phyloP scores from a whole-genome alignment of 2,329 filamentous ascomycete species.

The Hypomyces perniciosus region DNA sequence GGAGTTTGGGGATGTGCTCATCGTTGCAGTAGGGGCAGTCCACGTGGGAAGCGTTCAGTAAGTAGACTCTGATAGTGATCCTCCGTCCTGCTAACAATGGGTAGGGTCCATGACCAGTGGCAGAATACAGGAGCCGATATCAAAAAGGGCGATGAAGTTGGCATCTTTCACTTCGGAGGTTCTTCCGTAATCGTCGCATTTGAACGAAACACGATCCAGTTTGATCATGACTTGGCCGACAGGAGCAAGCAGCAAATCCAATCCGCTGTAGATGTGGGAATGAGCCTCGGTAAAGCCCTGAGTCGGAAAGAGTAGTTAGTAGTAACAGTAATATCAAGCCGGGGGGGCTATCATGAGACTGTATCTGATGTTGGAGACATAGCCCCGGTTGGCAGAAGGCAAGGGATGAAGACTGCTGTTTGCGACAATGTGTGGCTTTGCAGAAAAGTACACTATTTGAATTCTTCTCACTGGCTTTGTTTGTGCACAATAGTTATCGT shows the following conservation, averaged over 20 bases:
- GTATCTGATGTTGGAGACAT: too few species aligned
- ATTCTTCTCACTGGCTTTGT: too few species aligned
- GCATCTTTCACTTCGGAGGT: constrained; percentile 35
- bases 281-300: constrained; percentile 22
- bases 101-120: constrained; percentile 29
- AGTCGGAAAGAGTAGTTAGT: too few species aligned
- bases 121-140: constrained; percentile 25
- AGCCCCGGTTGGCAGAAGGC: too few species aligned
- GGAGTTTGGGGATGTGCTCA: constrained; percentile 36
- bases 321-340: too few species aligned
- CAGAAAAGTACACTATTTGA: too few species aligned
- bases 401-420: too few species aligned
- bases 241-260: constrained; percentile 27
- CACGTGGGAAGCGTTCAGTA: constrained; percentile 36
- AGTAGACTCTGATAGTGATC: constrained; percentile 10
- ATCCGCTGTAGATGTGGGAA: constrained; percentile 33
- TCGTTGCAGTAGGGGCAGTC: constrained; percentile 35
- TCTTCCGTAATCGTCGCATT: constrained; percentile 37
- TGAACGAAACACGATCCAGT: constrained; percentile 29
- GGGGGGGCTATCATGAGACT: too few species aligned
- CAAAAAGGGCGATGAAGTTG: constrained; percentile 35
- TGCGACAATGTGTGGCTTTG: too few species aligned
- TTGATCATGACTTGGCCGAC: constrained; percentile 31
- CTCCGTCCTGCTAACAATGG: background rate
- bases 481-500: too few species aligned